Base-by-base conservation (phyloP, 192 early-diverging fungal species). In the Lobulomyces angularis region DNA sequence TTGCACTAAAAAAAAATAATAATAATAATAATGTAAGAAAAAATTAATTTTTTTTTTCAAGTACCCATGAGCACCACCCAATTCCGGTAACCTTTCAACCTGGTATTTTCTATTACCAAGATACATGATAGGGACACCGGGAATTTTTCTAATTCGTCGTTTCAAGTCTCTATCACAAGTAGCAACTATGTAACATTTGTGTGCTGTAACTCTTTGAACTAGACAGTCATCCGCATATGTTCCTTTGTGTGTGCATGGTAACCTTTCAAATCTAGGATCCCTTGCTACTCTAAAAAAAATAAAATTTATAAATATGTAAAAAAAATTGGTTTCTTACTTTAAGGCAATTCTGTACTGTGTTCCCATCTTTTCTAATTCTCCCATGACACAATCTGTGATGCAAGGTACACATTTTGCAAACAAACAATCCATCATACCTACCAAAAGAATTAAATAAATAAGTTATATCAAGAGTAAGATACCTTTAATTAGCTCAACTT, bases 211-310 rank as follows among this genome's bases (percentile, higher is more conserved):
- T 8, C 95, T 64, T 39, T 92, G 73, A 2, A 96, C 89, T 42
- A 98, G 67, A 53, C 95, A 98, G 69, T 98, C 95, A 71, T 98
- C 95, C 8, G 95, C 95, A 73, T 98, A 98, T 1, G 90, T 92
- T 27, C 95, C 92, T 45, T 88, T 93, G 59, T 98, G 95, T 35
- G 88, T 78, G 62, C 95, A 96, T 12, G 89, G 83, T 38, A 98
- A 59, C 8, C 92, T 65, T 46, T 96, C 91, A 53, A 98, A 98
- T 32, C 95, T 67, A n/a, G 92, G 92, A 56, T 98, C 95, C 9
- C 95, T 72, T 1, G 95, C 95, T 20, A 90, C 75, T 17, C 83
- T 80, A 39, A 20, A 16, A 5, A 35, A 12, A 2, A 21, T 21
- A 42, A 27, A 17, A 26, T 8, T 27, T 34, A 21, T 12, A 53